Base-by-base conservation (phyloP, 345 rosid genomes). In the Eucalyptus rudis region DNA sequence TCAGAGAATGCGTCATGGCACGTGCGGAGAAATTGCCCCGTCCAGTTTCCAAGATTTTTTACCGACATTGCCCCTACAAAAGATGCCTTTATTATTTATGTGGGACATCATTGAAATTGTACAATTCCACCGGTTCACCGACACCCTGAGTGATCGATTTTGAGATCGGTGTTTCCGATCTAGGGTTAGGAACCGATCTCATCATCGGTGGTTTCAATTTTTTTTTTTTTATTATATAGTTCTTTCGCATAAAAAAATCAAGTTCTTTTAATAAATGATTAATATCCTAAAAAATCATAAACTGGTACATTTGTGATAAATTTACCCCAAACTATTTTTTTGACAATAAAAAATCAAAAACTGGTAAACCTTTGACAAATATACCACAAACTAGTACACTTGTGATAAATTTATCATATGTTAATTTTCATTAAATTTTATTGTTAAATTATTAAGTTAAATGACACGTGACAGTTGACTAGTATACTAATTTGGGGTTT, bases 181-280 rank as follows among this genome's bases (percentile, higher is more conserved):
- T 31, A 31, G 5, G 1, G 9, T 1, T 8, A 10, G 0, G 43
- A 66, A 66, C 3, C 3, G 3, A 66, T 0, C 22, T 33, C 79
- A 19, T 66, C 12, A 15, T 10, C 16, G 6, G 22, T 0, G 10
- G 58, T 52, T 52, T 52, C 58, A 20, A 52, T 16, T 31, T 8
- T 13, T 64, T 14, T 16, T 31, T 33, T 33, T 33, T 33, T 24
- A 13, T 59, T 7, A 52, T 6, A 52, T 52, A 52, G 10, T 52
- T 52, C 15, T 59, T 66, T 15, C 31, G 43, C 79, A 4, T 31
- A n/a, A 64, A 64, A 64, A 64, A 64, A 14, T n/a, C 76, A n/a
- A 14, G 33, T n/a, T 2, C 1, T 64, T n/a, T 64, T 29, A 15
- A 66, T 15, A 66, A n/a, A 31, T 40, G 43, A 40, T 40, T 4